phyloP scores from a whole-genome alignment of 202 grass and related monocot species.

The Hordeum pubiflorum region DNA sequence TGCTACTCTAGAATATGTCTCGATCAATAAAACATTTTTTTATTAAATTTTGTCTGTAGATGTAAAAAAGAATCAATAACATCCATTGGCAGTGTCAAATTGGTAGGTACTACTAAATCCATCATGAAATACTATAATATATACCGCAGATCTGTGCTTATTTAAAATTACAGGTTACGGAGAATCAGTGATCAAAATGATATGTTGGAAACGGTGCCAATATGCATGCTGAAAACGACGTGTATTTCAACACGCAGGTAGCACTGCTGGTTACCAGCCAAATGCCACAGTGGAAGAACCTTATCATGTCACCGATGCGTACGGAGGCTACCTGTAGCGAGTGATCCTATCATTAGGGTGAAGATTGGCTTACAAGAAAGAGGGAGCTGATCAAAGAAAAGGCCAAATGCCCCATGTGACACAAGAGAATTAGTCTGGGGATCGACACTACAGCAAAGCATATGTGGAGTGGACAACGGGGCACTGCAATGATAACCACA shows the following conservation, averaged over 20 bases:
- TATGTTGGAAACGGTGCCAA: neutral
- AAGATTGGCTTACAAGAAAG: neutral
- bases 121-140: too few relatives aligned
- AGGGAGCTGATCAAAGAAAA: neutral
- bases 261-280: neutral
- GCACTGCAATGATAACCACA: slow-evolving; percentile 13
- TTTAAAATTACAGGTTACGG: too few relatives aligned
- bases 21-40: neutral
- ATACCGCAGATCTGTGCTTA: too few relatives aligned
- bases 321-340: neutral
- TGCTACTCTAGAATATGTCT: neutral
- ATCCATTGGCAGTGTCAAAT: too few relatives aligned
- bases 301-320: neutral
- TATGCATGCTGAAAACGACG: too few relatives aligned
- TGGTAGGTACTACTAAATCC: too few relatives aligned
- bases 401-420: neutral
- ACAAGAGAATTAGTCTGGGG: neutral
- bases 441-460: slow-evolving; percentile 20
- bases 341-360: neutral
- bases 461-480: neutral
- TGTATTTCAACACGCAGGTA: neutral
- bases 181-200: too few relatives aligned
- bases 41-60: neutral
- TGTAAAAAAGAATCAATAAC: too few relatives aligned
- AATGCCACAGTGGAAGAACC: neutral